phyloP scores from a whole-genome alignment of 108 stramenopile genomes.

The Aurantiochytrium sp. region DNA sequence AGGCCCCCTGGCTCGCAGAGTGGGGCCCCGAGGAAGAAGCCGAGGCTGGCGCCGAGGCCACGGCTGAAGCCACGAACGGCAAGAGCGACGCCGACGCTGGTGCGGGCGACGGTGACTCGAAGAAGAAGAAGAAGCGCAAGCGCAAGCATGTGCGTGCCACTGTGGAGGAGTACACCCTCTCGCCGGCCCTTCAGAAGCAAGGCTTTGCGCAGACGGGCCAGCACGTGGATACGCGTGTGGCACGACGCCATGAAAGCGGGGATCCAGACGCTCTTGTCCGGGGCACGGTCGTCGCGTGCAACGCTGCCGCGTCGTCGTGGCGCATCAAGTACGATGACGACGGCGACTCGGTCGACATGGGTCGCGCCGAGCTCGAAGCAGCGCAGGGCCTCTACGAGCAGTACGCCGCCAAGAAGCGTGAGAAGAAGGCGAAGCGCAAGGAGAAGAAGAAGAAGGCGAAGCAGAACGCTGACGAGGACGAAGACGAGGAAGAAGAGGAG shows the following conservation, averaged over 20 bases:
- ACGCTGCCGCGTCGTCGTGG: neutral
- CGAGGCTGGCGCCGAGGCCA: neutral
- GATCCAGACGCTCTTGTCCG: neutral
- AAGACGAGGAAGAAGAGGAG: neutral
- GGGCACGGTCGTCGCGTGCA: neutral
- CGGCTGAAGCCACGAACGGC: neutral
- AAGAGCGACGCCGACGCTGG: neutral
- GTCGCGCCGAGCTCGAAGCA: neutral
- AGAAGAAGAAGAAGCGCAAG: neutral
- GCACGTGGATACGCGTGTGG: neutral
- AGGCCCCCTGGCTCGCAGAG: neutral
- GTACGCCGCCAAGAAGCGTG: neutral
- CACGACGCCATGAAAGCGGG: neutral
- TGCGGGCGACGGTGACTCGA: neutral
- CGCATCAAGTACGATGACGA: conserved; percentile 27
- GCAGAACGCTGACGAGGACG: neutral
- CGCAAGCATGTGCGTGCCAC: neutral
- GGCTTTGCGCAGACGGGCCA: neutral
- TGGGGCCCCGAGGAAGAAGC: neutral
- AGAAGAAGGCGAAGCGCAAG: neutral
- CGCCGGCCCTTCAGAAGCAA: neutral
- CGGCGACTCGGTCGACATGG: neutral
- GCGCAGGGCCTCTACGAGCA: neutral
- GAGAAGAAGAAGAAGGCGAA: neutral
- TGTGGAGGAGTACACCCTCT: neutral